Percentiles rank a stretch among this genome's conserved stretches.
Evolutionary conservation across 768 basidiomycete species (phyloP).

Genomic region (Mycena metata): DNA sequence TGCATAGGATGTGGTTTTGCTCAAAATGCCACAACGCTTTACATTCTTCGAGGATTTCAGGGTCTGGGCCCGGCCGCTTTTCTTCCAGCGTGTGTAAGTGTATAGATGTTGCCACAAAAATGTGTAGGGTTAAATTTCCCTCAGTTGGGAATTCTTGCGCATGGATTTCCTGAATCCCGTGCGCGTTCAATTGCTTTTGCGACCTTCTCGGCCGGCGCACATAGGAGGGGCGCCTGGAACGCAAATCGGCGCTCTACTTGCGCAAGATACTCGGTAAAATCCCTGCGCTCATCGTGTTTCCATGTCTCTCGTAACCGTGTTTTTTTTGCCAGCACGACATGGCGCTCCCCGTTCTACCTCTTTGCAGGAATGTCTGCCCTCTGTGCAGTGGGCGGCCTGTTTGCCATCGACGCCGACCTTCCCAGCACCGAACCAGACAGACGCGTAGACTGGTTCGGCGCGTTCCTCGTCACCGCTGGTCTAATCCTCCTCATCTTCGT

Average conservation of each 20-base stretch:
- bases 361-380: constrained; percentile 60
- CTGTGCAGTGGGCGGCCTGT: constrained; percentile 55
- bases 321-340: constrained; percentile 49
- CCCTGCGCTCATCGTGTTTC: too few species aligned
- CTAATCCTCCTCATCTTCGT: constrained; percentile 79
- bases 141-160: constrained; percentile 75
- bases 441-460: constrained; percentile 83
- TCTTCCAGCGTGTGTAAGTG: constrained; percentile 68
- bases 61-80: constrained; percentile 73
- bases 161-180: constrained; percentile 65
- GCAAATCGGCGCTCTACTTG: constrained; percentile 70
- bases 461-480: constrained; percentile 70
- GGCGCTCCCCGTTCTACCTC: constrained; percentile 65
- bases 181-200: constrained; percentile 65
- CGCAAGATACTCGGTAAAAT: constrained; percentile 49
- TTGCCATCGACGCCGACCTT: constrained; percentile 65
- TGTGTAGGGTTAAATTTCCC: not conserved
- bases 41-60: constrained; percentile 72
- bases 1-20: too few species aligned
- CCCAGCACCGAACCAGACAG: constrained; percentile 46
- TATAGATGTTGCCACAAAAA: constrained; percentile 1
- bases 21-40: constrained; percentile 61
- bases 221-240: constrained; percentile 71
- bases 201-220: constrained; percentile 71
- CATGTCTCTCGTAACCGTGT: too few species aligned